Conservation (phyloP, 345 rosid genomes). For the Gossypium mustelinum region DNA sequence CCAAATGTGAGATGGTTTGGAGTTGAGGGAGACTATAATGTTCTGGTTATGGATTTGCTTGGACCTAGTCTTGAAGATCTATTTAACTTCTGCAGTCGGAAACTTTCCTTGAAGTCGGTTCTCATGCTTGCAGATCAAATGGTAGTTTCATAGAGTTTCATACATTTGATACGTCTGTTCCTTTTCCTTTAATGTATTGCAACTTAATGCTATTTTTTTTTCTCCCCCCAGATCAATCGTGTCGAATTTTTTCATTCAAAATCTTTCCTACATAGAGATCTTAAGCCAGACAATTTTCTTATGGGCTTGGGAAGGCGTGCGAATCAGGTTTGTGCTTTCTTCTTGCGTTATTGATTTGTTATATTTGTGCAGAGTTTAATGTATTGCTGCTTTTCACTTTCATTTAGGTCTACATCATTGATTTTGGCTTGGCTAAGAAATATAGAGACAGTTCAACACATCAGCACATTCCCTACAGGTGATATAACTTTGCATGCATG, state of each 20-base stretch:
- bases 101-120: slow-evolving; percentile 86
- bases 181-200: neutral
- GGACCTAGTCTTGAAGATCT: slow-evolving; percentile 98
- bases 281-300: slow-evolving; percentile 91
- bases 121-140: slow-evolving; percentile 99
- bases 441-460: slow-evolving; percentile 80
- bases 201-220: neutral
- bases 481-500: slow-evolving; percentile 6
- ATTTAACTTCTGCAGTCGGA: slow-evolving; percentile 81
- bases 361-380: neutral
- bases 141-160: slow-evolving; percentile 39
- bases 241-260: slow-evolving; percentile 88
- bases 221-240: slow-evolving; percentile 63
- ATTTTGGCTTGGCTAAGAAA: slow-evolving; percentile 94
- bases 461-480: slow-evolving; percentile 96
- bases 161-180: neutral
- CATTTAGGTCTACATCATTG: slow-evolving; percentile 71
- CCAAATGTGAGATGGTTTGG: slow-evolving; percentile 95
- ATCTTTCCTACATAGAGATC: slow-evolving; percentile 91
- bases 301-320: slow-evolving; percentile 98
- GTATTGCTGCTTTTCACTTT: slow-evolving; percentile 5
- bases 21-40: slow-evolving; percentile 87
- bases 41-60: slow-evolving; percentile 91
- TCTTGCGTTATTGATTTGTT: neutral
- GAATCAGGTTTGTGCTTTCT: slow-evolving; percentile 56